Base-by-base conservation (phyloP, 305 asterid genomes). In the Rubia peregrina region DNA sequence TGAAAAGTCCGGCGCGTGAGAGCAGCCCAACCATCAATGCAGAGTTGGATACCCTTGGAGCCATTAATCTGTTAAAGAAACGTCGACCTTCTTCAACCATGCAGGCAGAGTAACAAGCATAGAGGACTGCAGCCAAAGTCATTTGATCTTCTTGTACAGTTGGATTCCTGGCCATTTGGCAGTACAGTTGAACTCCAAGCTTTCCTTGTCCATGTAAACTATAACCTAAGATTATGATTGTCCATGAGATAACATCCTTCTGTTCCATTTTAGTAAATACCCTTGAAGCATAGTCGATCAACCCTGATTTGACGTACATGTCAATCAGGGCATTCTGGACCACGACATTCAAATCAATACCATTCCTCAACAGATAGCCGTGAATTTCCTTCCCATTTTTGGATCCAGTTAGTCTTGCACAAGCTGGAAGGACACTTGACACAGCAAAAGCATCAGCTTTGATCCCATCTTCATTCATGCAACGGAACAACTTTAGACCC, bases 301-400 rank as follows among this genome's bases (percentile, higher is more conserved):
- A 79, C 68, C 82, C 82, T 6, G 82, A 79, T 75, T 79, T 79
- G 57, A 68, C 67, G 13, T 79, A 72, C 82, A 79, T 79, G 66
- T 79, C 82, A 66, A 79, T 68, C 21, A 79, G 19, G 46, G 79
- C 74, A 68, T 79, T 79, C 63, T 42, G 48, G 64, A 75, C 76
- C 17, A 62, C 66, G 0, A 33, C 21, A 63, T 68, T 79, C 53
- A 72, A 12, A 48, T 71, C 65, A 68, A 71, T 69, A 12, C 73
- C 69, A 56, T 72, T 75, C 44, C 77, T 72, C 10, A 79, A 67
- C 69, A 79, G 71, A 71, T 75, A 43, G 0, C 77, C 77, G 8
- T 79, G 82, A 36, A 79, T 75, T 65, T 75, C 82, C 62, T 65
- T 75, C 38, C 82, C 82, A 42, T 71, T 79, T 68, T 79, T 79